Conservation (phyloP, 768 basidiomycete genomes). For the Pleurotus ostreatus region DNA sequence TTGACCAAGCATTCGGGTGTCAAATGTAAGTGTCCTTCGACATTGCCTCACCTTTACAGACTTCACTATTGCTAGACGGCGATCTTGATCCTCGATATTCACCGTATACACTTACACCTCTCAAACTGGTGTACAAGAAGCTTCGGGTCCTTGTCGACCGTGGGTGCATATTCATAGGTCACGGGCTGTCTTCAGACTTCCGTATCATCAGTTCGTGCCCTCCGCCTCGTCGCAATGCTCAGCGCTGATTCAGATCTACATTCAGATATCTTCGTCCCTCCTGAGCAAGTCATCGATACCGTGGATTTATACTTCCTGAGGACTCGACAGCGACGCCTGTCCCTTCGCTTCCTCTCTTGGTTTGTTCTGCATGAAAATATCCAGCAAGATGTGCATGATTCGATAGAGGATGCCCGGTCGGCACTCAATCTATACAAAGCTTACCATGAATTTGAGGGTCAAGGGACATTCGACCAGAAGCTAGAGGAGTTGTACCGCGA, state of each 20-base stretch:
- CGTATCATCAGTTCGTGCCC: constrained; percentile 86
- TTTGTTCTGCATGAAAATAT: constrained; percentile 89
- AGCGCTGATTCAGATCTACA: not conserved
- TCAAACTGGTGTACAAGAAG: constrained; percentile 99
- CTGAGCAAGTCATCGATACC: constrained; percentile 93
- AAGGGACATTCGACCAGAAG: constrained; percentile 78
- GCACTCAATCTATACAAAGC: constrained; percentile 84
- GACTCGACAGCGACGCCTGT: constrained; percentile 80
- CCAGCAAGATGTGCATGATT: constrained; percentile 93
- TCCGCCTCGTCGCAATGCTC: not conserved
- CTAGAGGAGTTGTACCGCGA: constrained; percentile 82
- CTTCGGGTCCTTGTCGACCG: constrained; percentile 87
- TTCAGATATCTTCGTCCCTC: constrained; percentile 91
- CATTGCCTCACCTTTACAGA: not conserved
- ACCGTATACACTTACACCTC: constrained; percentile 83
- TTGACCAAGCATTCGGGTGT: constrained; percentile 97
- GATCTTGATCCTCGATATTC: constrained; percentile 87
- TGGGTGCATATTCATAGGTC: constrained; percentile 96
- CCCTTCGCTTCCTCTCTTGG: constrained; percentile 91
- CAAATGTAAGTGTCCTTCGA: constrained; percentile 54
- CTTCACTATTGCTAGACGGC: constrained; percentile 53
- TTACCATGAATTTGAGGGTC: constrained; percentile 70
- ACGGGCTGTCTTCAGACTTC: constrained; percentile 96
- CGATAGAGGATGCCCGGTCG: constrained; percentile 93
- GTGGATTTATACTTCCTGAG: constrained; percentile 93